Evolutionary conservation across 139 green algal species (phyloP).

Genomic region (Chlorella ohadii): DNA sequence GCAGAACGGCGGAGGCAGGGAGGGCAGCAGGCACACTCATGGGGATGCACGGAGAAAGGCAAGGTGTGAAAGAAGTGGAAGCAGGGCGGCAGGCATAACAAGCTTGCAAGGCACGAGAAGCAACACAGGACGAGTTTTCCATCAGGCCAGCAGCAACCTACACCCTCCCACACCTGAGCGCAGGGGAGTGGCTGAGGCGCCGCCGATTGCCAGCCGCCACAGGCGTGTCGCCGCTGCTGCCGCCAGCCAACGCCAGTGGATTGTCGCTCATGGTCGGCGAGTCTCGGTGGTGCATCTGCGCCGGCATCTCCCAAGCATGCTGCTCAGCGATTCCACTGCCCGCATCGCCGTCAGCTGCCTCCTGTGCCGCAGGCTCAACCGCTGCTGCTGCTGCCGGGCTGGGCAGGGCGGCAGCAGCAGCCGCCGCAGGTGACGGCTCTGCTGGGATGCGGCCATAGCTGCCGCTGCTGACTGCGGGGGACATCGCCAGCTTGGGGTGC

Average conservation of each 20-base stretch:
- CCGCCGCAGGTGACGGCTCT: not conserved
- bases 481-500: not conserved
- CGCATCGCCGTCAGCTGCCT: not conserved
- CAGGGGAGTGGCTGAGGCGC: constrained; percentile 20
- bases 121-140: no score
- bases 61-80: no score
- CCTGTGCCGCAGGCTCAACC: not conserved
- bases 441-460: not conserved
- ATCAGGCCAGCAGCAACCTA: no score
- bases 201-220: not conserved
- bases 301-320: not conserved
- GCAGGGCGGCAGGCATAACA: no score
- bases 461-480: not conserved
- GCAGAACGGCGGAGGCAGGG: no score
- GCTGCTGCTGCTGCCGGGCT: no score
- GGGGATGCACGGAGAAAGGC: no score
- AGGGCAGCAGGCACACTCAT: no score
- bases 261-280: constrained; percentile 23
- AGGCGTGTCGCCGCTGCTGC: not conserved
- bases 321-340: not conserved
- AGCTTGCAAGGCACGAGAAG: no score
- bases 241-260: constrained; percentile 7
- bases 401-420: no score
- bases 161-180: constrained; percentile 24
- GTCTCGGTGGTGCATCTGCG: not conserved